phyloP scores from a whole-genome alignment of 805 yeast genomes.

The Blastobotrys americana region DNA sequence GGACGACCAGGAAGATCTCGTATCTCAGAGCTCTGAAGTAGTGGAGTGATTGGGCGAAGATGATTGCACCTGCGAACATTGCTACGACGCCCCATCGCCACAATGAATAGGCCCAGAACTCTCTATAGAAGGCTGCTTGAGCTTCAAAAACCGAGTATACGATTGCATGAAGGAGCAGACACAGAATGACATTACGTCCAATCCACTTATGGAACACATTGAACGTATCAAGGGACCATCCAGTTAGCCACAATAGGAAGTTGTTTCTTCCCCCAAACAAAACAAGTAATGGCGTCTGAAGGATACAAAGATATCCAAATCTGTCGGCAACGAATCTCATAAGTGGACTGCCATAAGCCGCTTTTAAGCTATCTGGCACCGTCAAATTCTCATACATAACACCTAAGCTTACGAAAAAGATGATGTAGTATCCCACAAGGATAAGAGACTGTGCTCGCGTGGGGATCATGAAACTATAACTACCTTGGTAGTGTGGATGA shows the following conservation, averaged over 20 bases:
- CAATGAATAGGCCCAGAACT: conserved; percentile 18
- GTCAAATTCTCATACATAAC: conserved; percentile 14
- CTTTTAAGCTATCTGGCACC: conserved; percentile 8
- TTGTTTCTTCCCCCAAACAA: conserved; percentile 68
- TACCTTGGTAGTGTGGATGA: conserved; percentile 11
- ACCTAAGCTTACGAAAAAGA: conserved; percentile 27
- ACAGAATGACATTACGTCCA: conserved; percentile 45
- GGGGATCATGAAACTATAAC: conserved; percentile 26
- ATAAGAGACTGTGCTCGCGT: conserved; percentile 33
- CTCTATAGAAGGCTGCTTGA: conserved; percentile 21
- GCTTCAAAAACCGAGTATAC: conserved; percentile 46
- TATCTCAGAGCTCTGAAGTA: conserved; percentile 45
- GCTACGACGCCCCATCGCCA: conserved; percentile 36
- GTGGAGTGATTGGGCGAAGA: conserved; percentile 45
- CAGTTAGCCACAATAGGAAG: conserved; percentile 53
- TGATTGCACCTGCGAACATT: conserved; percentile 35
- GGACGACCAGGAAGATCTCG: conserved; percentile 50
- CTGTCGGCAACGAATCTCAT: conserved; percentile 34
- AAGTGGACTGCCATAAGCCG: neutral
- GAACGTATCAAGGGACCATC: conserved; percentile 57
- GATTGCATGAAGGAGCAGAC: conserved; percentile 49
- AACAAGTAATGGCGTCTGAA: conserved; percentile 37
- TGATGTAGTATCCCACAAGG: conserved; percentile 26
- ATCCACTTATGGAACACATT: conserved; percentile 56
- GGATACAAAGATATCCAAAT: conserved; percentile 39